Conservation (phyloP, 164 flowering plant species). For the Tetrastigma voinierianum region DNA sequence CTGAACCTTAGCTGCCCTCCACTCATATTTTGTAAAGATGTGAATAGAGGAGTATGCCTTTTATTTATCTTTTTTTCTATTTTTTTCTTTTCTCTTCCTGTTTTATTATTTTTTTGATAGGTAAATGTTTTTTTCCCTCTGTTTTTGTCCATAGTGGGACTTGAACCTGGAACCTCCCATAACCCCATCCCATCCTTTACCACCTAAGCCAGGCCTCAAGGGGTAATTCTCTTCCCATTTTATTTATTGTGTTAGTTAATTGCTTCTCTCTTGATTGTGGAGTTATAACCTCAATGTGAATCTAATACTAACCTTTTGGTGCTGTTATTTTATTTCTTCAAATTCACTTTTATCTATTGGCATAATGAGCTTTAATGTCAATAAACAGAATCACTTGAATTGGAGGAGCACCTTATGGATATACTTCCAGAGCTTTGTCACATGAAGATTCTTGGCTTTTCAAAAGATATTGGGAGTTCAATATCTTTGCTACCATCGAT, state of each 20-base stretch:
- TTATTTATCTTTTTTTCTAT: background rate
- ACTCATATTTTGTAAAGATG: too few relatives aligned
- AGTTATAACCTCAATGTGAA: background rate
- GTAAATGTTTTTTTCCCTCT: too few relatives aligned
- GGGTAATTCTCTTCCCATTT: background rate
- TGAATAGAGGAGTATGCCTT: background rate
- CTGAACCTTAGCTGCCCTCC: too few relatives aligned
- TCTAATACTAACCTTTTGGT: background rate
- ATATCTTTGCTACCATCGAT: constrained; percentile 86
- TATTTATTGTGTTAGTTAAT: background rate
- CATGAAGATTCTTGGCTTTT: constrained; percentile 77
- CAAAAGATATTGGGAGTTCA: constrained; percentile 94
- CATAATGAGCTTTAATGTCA: background rate
- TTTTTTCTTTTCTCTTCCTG: background rate
- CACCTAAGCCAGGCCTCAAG: too few relatives aligned
- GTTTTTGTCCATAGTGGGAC: too few relatives aligned
- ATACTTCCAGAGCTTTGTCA: constrained; percentile 88
- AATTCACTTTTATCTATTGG: constrained; percentile 4
- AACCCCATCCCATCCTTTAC: too few relatives aligned
- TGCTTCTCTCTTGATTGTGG: background rate
- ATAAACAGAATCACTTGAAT: constrained; percentile 51
- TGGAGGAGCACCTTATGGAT: constrained; percentile 76
- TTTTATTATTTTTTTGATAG: background rate
- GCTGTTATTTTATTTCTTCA: background rate
- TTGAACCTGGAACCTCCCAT: too few relatives aligned